These are phyloP conservation scores for Zygnema cylindricum DNA, from an alignment of 139 green algal genomes.

Conservation along the genomic window DNA sequence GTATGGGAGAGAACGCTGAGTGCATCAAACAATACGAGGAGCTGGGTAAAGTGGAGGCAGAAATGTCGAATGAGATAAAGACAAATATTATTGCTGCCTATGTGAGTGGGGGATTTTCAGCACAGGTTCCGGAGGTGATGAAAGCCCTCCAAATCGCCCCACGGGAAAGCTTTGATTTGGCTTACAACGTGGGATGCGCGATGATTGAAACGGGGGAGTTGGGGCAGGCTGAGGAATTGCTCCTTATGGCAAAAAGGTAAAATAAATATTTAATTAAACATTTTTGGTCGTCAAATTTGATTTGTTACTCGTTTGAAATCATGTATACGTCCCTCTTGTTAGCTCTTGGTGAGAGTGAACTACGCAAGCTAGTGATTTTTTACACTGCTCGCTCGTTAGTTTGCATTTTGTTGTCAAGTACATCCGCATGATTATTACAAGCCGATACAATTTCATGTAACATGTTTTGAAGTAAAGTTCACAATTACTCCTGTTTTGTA, in stretches of 20 bases:
- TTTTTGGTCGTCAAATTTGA: no score
- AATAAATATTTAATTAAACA: no score
- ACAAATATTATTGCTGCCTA: slow-evolving; percentile 88
- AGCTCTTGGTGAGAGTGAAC: no score
- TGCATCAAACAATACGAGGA: slow-evolving; percentile 65
- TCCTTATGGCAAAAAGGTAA: slow-evolving; percentile 70
- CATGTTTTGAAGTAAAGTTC: no score
- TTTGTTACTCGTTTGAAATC: no score
- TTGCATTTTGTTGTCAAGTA: no score
- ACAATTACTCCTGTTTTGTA: no score
- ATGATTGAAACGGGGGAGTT: slow-evolving; percentile 69
- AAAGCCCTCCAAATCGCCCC: slow-evolving; percentile 41
- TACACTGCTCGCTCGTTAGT: no score
- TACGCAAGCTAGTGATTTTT: no score
- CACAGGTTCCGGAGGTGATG: slow-evolving; percentile 77
- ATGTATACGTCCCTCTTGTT: no score
- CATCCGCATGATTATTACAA: no score
- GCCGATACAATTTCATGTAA: no score
- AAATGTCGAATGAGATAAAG: slow-evolving; percentile 73
- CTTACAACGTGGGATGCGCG: slow-evolving; percentile 84
- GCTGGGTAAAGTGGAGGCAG: slow-evolving; percentile 61
- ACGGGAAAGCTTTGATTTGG: slow-evolving; percentile 79
- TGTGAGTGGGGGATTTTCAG: slow-evolving; percentile 69
- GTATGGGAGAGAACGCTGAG: slow-evolving; percentile 70
- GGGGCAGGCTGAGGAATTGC: slow-evolving; percentile 73